A percentile compares a stretch with the other conserved stretches of the same genome.
These are phyloP conservation scores for Serendipita vermifera DNA, from an alignment of 768 basidiomycete genomes.

Conservation along the genomic window DNA sequence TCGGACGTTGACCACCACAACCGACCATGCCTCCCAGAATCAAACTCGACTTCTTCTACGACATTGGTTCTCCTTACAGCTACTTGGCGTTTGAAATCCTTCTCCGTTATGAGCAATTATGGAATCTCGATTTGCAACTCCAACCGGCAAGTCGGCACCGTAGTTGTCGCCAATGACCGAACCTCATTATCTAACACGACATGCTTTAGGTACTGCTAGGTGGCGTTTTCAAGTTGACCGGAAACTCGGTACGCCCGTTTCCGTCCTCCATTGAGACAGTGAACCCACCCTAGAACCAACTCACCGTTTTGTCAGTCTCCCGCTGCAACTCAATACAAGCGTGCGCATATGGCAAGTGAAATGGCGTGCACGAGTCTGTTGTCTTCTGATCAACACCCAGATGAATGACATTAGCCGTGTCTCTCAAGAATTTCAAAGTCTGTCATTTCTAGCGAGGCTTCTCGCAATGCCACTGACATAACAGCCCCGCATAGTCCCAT, in stretches of 20 bases:
- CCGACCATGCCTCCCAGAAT: background rate
- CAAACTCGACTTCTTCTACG: background rate
- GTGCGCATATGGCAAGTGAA: background rate
- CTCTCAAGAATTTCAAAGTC: background rate
- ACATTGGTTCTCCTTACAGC: conserved; percentile 10
- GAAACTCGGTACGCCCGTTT: background rate
- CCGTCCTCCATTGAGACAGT: background rate
- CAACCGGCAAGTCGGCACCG: background rate
- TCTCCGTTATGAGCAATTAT: conserved; percentile 8
- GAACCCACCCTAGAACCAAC: no score
- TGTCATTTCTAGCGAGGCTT: no score
- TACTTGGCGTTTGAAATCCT: conserved; percentile 9
- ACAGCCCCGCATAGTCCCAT: background rate
- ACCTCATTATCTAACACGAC: background rate
- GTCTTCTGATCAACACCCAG: background rate
- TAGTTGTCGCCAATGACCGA: background rate
- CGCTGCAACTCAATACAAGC: background rate
- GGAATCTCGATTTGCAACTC: conserved; percentile 7
- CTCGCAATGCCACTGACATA: no score
- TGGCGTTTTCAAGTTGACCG: conserved; percentile 6
- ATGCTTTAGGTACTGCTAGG: background rate
- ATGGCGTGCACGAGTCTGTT: no score
- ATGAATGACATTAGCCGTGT: background rate
- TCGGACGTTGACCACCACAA: no score
- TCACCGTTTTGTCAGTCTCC: no score